phyloP scores from a whole-genome alignment of 148 eudicot species.

The Arbutus unedo region DNA sequence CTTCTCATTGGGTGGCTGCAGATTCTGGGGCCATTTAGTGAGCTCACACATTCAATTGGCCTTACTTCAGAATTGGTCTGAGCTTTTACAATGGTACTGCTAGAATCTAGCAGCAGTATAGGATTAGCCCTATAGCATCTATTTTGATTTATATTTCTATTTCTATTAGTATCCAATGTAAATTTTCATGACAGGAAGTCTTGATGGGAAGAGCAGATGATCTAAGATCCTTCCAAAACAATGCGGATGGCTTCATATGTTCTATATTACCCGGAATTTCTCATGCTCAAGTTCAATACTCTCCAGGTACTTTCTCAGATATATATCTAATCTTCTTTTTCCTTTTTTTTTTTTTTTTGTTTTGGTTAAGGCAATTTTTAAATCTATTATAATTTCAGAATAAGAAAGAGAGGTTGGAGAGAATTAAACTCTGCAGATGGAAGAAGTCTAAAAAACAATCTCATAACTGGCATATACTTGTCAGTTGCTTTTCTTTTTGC shows the following conservation, averaged over 20 bases:
- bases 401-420: too few relatives aligned
- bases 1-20: slow-evolving; percentile 6
- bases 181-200: slow-evolving; percentile 58
- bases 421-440: too few relatives aligned
- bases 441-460: too few relatives aligned
- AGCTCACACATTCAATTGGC: neutral
- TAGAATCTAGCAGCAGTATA: too few relatives aligned
- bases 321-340: neutral
- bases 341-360: too few relatives aligned
- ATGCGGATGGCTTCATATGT: slow-evolving; percentile 87
- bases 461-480: neutral
- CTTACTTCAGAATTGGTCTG: neutral
- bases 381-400: too few relatives aligned
- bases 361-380: too few relatives aligned
- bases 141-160: neutral
- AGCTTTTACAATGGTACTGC: neutral
- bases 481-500: neutral
- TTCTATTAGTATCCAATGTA: too few relatives aligned
- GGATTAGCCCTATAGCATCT: neutral
- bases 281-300: slow-evolving; percentile 83
- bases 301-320: slow-evolving; percentile 56
- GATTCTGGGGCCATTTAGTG: slow-evolving; percentile 15
- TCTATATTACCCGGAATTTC: slow-evolving; percentile 75
- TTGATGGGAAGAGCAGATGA: slow-evolving; percentile 77
- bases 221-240: slow-evolving; percentile 55